Conservation (phyloP, 352 stramenopile genomes). For the Phytopythium litorale region DNA sequence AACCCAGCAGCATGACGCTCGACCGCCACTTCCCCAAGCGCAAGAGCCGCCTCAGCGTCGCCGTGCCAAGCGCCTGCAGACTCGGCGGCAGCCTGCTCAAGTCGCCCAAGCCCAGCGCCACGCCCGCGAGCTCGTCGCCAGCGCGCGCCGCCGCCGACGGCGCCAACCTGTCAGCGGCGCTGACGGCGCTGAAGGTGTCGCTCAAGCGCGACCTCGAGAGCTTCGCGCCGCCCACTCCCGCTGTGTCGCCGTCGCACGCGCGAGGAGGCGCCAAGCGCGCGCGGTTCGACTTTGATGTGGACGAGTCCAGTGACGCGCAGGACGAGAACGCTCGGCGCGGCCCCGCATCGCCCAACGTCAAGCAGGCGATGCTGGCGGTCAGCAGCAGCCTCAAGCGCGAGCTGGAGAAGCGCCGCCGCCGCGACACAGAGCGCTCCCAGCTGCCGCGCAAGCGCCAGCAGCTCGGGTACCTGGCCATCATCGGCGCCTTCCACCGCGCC, state of each 20-base stretch:
- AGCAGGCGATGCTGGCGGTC: slow-evolving; percentile 56
- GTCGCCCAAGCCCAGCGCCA: slow-evolving; percentile 10
- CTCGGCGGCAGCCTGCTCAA: slow-evolving; percentile 11
- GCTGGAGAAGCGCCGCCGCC: slow-evolving; percentile 52
- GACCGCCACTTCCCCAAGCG: slow-evolving; percentile 70
- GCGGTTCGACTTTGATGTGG: slow-evolving; percentile 44
- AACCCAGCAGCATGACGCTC: slow-evolving; percentile 35
- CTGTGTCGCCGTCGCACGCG: slow-evolving; percentile 52
- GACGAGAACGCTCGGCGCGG: slow-evolving; percentile 23
- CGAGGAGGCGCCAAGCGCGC: slow-evolving; percentile 46
- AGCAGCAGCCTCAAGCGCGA: slow-evolving; percentile 74
- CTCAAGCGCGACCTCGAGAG: slow-evolving; percentile 69
- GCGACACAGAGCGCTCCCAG: slow-evolving; percentile 42
- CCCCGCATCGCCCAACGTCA: slow-evolving; percentile 10
- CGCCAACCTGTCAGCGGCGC: slow-evolving; percentile 46
- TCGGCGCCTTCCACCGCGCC: slow-evolving; percentile 74
- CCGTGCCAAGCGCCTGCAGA: slow-evolving; percentile 22
- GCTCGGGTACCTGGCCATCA: slow-evolving; percentile 78
- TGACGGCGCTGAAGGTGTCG: slow-evolving; percentile 72
- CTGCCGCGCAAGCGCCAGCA: slow-evolving; percentile 57
- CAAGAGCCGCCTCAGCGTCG: slow-evolving; percentile 38
- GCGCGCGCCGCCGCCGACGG: slow-evolving; percentile 19
- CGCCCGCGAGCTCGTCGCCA: slow-evolving; percentile 8
- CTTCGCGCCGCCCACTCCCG: slow-evolving; percentile 66
- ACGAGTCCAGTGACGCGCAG: slow-evolving; percentile 19